Base-by-base conservation (phyloP, 1,284 basidiomycete species). In the Papiliotrema nemorosa region DNA sequence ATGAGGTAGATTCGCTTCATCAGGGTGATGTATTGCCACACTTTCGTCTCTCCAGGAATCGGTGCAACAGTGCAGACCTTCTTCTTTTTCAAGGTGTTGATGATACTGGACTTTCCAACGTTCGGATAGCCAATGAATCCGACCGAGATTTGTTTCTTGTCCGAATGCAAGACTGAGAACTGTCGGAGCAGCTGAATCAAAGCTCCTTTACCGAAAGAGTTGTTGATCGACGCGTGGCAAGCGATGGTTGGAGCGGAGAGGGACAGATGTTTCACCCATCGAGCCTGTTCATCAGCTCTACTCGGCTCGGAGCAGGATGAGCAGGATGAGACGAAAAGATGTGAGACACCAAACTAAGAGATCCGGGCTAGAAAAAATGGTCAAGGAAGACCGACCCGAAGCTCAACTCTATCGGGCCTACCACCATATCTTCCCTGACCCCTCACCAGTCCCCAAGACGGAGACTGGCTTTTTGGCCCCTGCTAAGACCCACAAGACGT, bases 111-210 rank as follows among this genome's bases (percentile, higher is more conserved):
- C 77, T 98, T 99, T 42, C 96, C 94, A 49, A 97, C 92, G 73
- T 99, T 98, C 4, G 96, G 94, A 76, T 99, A 99, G 44, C 96
- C 94, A 60, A 99, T 83, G 70, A 98, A 91, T 10, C 94, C 94
- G 57, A 99, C 91, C 29, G 90, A 94, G 69, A 99, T 97, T 76
- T 98, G 94, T 78, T 97, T 98, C 80, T 96, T 97, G 80, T 98
- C 96, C 13, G 91, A 90, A 76, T 97, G 94, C 33, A 98, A 82
- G 57, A 90, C 89, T 10, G 91, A 90, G 76, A 98, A 99, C 72
- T 98, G 94, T 29, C 96, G 85, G 38, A 99, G 81, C 33, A 98
- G 83, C 75, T 97, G 92, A 66, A 98, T 98, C 55, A 99, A 84
- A 27, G 93, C 91, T 27, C 94, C 96, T 77, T 97, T 97, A 58